These are phyloP conservation scores for Zymoseptoria passerinii DNA, from an alignment of 2,329 filamentous ascomycete species.

Conservation along the genomic window DNA sequence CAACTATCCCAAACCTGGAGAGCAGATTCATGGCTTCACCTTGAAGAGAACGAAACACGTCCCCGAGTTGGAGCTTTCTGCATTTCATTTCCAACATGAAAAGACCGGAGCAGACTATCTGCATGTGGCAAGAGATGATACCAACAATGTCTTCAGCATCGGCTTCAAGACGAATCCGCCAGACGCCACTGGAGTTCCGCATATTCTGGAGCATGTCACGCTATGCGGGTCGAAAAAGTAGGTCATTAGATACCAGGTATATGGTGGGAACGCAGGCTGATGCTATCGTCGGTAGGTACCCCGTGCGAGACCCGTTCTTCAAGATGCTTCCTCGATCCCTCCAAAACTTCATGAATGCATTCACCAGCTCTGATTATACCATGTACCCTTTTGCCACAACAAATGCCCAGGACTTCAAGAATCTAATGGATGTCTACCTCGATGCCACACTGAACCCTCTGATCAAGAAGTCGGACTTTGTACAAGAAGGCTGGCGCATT, in stretches of 20 bases:
- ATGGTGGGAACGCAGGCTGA: constrained; percentile 16
- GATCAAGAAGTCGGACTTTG: constrained; percentile 83
- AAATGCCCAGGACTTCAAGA: constrained; percentile 89
- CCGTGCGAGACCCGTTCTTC: constrained; percentile 98
- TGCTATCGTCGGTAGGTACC: constrained; percentile 53
- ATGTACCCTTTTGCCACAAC: constrained; percentile 98
- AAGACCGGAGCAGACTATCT: constrained; percentile 94
- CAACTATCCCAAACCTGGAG: constrained; percentile 68
- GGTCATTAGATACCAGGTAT: constrained; percentile 14
- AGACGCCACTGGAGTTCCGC: constrained; percentile 89
- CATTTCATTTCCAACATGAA: constrained; percentile 82
- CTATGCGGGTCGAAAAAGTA: constrained; percentile 91
- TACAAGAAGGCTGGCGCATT: constrained; percentile 93
- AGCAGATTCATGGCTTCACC: constrained; percentile 89
- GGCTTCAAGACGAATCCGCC: constrained; percentile 99
- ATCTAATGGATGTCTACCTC: constrained; percentile 91
- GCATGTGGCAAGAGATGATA: constrained; percentile 87
- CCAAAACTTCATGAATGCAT: constrained; percentile 99
- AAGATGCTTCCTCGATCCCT: constrained; percentile 97
- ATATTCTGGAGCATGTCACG: constrained; percentile 96
- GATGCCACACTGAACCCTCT: constrained; percentile 88
- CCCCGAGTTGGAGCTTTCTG: constrained; percentile 85
- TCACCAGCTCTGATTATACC: constrained; percentile 92
- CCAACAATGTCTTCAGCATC: constrained; percentile 99
- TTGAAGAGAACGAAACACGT: constrained; percentile 83